A percentile compares a stretch with the other conserved stretches of the same genome.
phyloP scores from a whole-genome alignment of 164 flowering plant species.

The Warburgia ugandensis region DNA sequence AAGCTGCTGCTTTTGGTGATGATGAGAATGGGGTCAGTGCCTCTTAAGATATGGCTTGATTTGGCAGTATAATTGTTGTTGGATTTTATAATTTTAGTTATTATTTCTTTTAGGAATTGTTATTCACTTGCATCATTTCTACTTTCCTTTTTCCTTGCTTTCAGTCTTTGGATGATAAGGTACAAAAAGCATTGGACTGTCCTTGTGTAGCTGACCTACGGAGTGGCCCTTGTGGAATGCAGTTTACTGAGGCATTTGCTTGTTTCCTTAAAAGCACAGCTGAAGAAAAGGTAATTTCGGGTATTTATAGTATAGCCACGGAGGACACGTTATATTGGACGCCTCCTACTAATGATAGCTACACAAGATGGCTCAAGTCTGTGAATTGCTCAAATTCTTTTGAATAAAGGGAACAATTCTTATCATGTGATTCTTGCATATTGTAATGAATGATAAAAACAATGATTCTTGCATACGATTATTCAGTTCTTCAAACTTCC shows the following conservation, averaged over 20 bases:
- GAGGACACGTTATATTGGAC: too few relatives aligned
- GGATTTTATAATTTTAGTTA: not conserved
- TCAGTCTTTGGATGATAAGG: slow-evolving; percentile 74
- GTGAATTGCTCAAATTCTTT: too few relatives aligned
- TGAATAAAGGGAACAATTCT: too few relatives aligned
- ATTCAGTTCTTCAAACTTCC: too few relatives aligned
- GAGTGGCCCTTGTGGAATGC: slow-evolving; percentile 73
- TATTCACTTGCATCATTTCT: not conserved
- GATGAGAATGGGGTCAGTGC: slow-evolving; percentile 50
- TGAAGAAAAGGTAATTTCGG: slow-evolving; percentile 70
- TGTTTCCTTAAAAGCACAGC: slow-evolving; percentile 93
- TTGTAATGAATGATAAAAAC: too few relatives aligned
- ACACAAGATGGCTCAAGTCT: too few relatives aligned
- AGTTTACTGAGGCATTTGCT: slow-evolving; percentile 75
- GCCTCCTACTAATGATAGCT: too few relatives aligned
- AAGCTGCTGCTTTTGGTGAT: slow-evolving; percentile 67
- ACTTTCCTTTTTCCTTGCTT: not conserved
- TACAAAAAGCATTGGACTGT: slow-evolving; percentile 80
- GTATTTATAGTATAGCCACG: not conserved
- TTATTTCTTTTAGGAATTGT: too few relatives aligned
- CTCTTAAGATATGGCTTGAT: slow-evolving; percentile 3
- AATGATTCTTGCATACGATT: too few relatives aligned
- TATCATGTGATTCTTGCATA: too few relatives aligned
- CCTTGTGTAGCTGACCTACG: slow-evolving; percentile 85
- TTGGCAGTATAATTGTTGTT: not conserved